Base-by-base conservation (phyloP, 306 rosid species). In the Rosa lucieae region DNA sequence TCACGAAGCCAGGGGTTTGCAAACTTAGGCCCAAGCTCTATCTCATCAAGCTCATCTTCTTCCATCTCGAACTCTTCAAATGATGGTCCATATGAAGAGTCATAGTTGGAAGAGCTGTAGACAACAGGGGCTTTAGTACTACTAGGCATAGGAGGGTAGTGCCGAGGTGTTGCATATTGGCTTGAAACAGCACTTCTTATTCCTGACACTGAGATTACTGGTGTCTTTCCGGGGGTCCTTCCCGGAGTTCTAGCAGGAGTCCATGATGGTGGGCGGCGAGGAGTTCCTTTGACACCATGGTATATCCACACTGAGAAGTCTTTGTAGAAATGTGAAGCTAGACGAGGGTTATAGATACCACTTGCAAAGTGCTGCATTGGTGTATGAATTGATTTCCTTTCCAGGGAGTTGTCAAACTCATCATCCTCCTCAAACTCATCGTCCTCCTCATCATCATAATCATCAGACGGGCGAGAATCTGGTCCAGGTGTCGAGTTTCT, bases 1-100 rank as follows among this genome's bases (percentile, higher is more conserved):
- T 94, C 97, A 8, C 92, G 90, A 9, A 87, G 76, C 97, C 97
- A 94, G 5, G 97, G 95, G 63, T 94, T 94, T 52, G 97, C 93
- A 18, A 77, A 94, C 78, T 94, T 94, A 20, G 89, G 67, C 21
- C 93, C 92, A 1, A 39, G 80, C 15, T 42, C 74, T 17, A 87
- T 80, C 62, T 85, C 93, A 40, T 94, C 91, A 9, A 92, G 90
- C 47, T 76, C 91, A 68, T 89, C 86, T 74, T 72, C 85, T 66
- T 90, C 93, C 2, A 76, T 75, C 49, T 88, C 92, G 20, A 83
- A 76, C 75, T 80, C 89, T 77, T 83, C 87, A 62, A 73, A 71
- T 10, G 96, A 84, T 56, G 92, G 69, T 80, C 79, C 87, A 62
- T 77, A 71, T 8, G 96, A 84, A 67, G 92, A 84, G 51, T 81